phyloP scores from a whole-genome alignment of 371 early-diverging fungal species.

The Thermomucor indicae-seudaticae region DNA sequence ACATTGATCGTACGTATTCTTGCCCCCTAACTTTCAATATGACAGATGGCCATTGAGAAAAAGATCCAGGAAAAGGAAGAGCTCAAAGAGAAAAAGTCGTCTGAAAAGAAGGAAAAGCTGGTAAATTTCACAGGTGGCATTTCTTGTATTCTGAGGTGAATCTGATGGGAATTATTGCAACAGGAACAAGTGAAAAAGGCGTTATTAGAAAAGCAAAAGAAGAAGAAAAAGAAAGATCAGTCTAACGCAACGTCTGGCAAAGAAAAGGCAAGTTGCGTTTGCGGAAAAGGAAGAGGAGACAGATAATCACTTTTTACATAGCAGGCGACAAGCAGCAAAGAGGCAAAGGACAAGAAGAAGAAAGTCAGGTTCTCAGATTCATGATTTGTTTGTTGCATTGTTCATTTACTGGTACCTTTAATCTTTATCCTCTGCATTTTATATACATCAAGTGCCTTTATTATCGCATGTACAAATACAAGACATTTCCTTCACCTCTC shows the following conservation, averaged over 20 bases:
- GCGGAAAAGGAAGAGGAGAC: not conserved
- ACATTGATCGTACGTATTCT: not conserved
- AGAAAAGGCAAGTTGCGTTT: not conserved
- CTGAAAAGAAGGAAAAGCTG: slow-evolving; percentile 6
- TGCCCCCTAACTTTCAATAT: no score
- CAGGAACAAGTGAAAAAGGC: not conserved
- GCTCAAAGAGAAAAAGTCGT: slow-evolving; percentile 3
- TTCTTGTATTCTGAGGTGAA: not conserved
- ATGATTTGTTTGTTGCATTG: no score
- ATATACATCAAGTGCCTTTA: no score
- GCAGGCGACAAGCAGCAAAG: no score
- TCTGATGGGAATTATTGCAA: not conserved
- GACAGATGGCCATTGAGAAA: slow-evolving; percentile 11
- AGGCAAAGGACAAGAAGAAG: not conserved
- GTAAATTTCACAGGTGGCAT: not conserved
- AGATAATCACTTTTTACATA: no score
- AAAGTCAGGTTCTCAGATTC: not conserved
- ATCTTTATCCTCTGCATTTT: no score
- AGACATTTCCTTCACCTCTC: no score
- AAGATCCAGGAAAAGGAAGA: not conserved
- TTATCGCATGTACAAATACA: no score
- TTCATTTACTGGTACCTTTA: no score
- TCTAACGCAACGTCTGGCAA: no score
- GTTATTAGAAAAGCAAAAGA: not conserved
- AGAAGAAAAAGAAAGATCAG: not conserved